Evolutionary conservation across 441 rosid species (phyloP).

Genomic region (Mallotus japonicus): DNA sequence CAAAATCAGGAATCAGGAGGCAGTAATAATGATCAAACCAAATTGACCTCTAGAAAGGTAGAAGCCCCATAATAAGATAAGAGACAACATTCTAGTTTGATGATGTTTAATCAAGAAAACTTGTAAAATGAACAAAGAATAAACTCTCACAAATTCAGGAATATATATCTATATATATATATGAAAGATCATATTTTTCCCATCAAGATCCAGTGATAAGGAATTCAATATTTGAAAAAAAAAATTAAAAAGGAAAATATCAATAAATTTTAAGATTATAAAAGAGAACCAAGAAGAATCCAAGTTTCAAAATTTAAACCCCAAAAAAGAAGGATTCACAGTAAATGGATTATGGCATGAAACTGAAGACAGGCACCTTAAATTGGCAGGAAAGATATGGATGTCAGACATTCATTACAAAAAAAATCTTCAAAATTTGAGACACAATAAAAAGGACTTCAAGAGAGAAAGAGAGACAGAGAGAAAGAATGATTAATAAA

Average conservation of each 20-base stretch:
- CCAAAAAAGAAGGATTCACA: neutral
- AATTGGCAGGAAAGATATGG: conserved; percentile 25
- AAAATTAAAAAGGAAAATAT: neutral
- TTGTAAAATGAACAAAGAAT: conserved; percentile 17
- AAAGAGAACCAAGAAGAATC: conserved; percentile 1
- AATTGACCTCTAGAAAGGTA: conserved; percentile 8
- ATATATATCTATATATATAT: neutral
- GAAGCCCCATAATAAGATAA: conserved; percentile 9
- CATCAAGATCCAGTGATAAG: conserved; percentile 34
- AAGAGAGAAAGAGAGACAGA: conserved; percentile 13
- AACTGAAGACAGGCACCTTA: conserved; percentile 19
- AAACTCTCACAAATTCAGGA: conserved; percentile 15
- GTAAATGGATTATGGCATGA: neutral
- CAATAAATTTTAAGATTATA: neutral
- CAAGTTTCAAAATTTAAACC: conserved; percentile 14
- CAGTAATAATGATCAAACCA: conserved; percentile 6
- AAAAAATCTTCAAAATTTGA: conserved; percentile 14
- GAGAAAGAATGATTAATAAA: conserved; percentile 32
- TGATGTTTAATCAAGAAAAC: conserved; percentile 18
- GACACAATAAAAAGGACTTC: conserved; percentile 1
- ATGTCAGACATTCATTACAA: conserved; percentile 20
- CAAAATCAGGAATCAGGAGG: conserved; percentile 7
- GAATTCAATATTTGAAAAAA: neutral
- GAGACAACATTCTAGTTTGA: conserved; percentile 28
- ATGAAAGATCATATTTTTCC: conserved; percentile 16